Conservation (phyloP, 148 eudicot genomes). For the Fagopyrum esculentum region DNA sequence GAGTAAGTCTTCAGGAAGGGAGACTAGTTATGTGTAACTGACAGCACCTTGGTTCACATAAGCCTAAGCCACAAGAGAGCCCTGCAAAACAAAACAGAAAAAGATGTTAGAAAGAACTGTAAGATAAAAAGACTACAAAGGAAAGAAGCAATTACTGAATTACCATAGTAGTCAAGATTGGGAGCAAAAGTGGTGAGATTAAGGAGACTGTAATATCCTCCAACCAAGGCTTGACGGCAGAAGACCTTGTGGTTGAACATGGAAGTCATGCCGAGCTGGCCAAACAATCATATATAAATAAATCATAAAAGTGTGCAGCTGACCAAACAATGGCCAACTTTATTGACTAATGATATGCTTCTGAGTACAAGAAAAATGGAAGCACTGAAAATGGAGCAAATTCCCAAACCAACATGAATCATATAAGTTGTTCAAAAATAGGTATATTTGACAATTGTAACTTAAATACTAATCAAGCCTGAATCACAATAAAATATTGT, state of each 20-base stretch:
- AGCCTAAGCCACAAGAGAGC: constrained; percentile 54
- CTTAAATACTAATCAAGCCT: no score
- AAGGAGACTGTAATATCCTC: constrained; percentile 57
- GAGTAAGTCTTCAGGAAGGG: constrained; percentile 36
- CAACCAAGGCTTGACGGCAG: constrained; percentile 56
- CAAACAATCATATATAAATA: constrained; percentile 17
- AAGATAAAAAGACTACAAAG: neutral
- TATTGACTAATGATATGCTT: no score
- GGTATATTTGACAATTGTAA: no score
- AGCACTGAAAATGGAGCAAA: no score
- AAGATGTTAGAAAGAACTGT: neutral
- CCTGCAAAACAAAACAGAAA: constrained; percentile 14
- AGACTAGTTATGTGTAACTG: constrained; percentile 21
- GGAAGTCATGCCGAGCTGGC: constrained; percentile 57
- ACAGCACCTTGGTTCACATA: constrained; percentile 39
- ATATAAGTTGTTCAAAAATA: no score
- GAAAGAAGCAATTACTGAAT: neutral
- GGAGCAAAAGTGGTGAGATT: constrained; percentile 46
- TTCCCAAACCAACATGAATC: no score
- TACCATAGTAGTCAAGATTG: constrained; percentile 56
- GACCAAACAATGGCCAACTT: no score
- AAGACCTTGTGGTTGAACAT: constrained; percentile 38
- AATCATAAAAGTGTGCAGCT: no score
- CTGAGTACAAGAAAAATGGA: no score
- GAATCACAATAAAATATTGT: no score